Base-by-base conservation (phyloP, 306 rosid genomes). In the Fragaria iinumae region DNA sequence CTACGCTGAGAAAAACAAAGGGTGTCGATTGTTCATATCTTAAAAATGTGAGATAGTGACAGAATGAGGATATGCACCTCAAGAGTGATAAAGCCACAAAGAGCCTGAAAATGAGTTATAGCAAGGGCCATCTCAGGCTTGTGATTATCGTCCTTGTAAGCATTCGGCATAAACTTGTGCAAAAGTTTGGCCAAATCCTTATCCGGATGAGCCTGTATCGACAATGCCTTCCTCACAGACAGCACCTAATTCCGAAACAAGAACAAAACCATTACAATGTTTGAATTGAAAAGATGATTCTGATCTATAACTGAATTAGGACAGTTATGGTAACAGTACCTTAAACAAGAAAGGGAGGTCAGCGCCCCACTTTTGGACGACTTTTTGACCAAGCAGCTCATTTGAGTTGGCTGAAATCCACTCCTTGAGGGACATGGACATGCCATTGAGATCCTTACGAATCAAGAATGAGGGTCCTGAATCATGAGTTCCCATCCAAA, bases 71-170 rank as follows among this genome's bases (percentile, higher is more conserved):
- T 23, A 23, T 44, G 48, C 68, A 95, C 99, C 96, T 89, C 81
- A 66, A 88, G 82, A 82, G 79, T 88, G 85, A 88, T 74, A 59
- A 95, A 95, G 18, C 99, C 99, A 81, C 97, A 95, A 20, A 95
- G 91, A 72, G 99, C 99, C 85, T 92, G 87, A 73, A 95, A 95
- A 60, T 86, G 63, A 4, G 97, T 95, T 34, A 91, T 70, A 29
- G 99, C 99, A 17, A 92, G 74, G 52, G 99, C 91, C 99, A 95
- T 95, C 87, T 95, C 99, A 2, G 99, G 99, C 86, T 95, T 95
- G 82, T 95, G 99, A 82, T 92, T 95, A 13, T 82, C 96, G 82
- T 95, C 99, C 81, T 91, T 95, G 69, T 95, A 95, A 48, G 86
- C 11, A 79, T 80, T 77, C 34, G 99, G 99, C 9, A 60, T 89